Evolutionary conservation across 768 basidiomycete genomes (phyloP).

Genomic region (Dictyophora rubrovolvata): DNA sequence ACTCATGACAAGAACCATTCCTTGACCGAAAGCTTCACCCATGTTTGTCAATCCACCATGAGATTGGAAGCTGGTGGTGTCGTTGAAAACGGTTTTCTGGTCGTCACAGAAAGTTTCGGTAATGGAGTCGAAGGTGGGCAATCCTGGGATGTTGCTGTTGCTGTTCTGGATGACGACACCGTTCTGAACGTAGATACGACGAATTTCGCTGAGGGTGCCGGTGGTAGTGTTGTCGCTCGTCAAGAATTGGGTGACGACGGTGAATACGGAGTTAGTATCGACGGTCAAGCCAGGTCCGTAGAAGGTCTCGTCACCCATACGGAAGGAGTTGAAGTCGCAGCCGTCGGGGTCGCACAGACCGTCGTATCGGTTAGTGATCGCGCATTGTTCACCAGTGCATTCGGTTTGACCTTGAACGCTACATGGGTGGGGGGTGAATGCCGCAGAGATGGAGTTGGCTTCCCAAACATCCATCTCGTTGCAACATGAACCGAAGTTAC

Average conservation of each 20-base stretch:
- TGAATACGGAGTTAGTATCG: conserved; percentile 15
- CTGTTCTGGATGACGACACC: conserved; percentile 43
- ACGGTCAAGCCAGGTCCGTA: conserved; percentile 16
- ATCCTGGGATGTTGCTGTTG: conserved; percentile 33
- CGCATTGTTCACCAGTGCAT: conserved; percentile 35
- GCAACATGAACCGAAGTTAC: conserved; percentile 42
- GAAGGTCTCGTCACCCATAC: conserved; percentile 32
- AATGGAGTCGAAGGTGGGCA: conserved; percentile 34
- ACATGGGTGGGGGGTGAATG: conserved; percentile 45
- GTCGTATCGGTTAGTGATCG: conserved; percentile 27
- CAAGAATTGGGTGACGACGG: conserved; percentile 17
- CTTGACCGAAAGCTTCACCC: conserved; percentile 26
- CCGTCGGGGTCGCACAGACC: conserved; percentile 45
- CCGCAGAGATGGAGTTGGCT: conserved; percentile 41
- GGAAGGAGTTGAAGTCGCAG: conserved; percentile 55
- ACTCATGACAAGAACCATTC: conserved; percentile 39
- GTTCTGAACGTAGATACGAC: conserved; percentile 44
- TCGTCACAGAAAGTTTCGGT: conserved; percentile 36
- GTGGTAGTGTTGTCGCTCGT: conserved; percentile 12
- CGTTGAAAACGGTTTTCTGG: conserved; percentile 35
- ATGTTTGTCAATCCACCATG: conserved; percentile 31
- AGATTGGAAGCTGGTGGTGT: conserved; percentile 30
- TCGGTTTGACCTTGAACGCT: conserved; percentile 26
- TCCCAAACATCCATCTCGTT: conserved; percentile 55
- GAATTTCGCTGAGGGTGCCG: conserved; percentile 14